Evolutionary conservation across 1,284 basidiomycete species (phyloP), one percentile per base, ranked within the genome.

Genomic region (Sanghuangporus sanghuang): DNA sequence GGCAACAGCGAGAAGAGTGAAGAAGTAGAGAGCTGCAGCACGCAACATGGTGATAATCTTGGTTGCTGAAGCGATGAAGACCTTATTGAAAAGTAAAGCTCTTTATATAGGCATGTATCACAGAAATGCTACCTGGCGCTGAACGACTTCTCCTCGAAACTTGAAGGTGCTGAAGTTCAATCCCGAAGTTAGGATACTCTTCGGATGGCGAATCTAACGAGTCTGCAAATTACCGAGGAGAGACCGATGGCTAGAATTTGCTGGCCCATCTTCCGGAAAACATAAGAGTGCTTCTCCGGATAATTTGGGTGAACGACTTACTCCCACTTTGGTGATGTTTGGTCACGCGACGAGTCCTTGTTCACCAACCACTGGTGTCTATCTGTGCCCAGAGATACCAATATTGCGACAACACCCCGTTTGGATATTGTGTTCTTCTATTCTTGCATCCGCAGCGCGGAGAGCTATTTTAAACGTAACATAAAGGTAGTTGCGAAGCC

Each of bases 1-100:
- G 27, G 67, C 75, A 21, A 72, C 67, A 56, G 76, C 75, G 64
- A 73, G 57, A 67, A 77, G 67, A 53, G 73, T 67, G 65, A 74
- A 71, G 55, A 57, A 39, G 16, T 46, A 46, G 5, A 52, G 32
- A 52, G 50, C 21, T 27, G 23, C 50, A 52, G 50, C 27, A 27
- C 50, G 50, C 27, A 52, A 52, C 50, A 52, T 52, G 50, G 23
- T 16, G 7, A 12, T 11, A 57, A 57, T 14, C 23, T 52, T 27
- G 7, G 23, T 4, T 52, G 16, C 7, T 52, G 50, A 52, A 52
- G 14, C 21, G 50, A 52, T 52, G 50, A 9, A 52, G 50, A 2
- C 23, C 16, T 27, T 35, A 18, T 6, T 6, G 14, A 11, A 11
- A 8, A 12, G 18, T 27, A 23, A 9, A 52, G 50, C 23, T 52